Evolutionary conservation across 202 grass and related monocot species (phyloP), one percentile per base, ranked within the genome.

Genomic region (Musa balbisiana): DNA sequence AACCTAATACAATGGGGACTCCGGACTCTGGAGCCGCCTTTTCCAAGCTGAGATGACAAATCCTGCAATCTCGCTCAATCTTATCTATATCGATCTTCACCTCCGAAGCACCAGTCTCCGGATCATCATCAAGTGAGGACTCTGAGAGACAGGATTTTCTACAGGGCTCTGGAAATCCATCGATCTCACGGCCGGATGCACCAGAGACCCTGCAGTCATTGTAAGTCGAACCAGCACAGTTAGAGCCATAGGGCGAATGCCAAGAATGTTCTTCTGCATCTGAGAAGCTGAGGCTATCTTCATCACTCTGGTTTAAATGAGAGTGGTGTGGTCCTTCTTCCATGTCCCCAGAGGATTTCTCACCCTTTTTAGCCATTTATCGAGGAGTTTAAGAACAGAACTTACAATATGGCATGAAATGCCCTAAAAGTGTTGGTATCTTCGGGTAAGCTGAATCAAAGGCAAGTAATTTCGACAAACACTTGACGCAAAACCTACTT

Each of bases 31-130:
- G 54, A 43, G 73, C 53, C 1, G 16, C 8, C 25, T 6, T 62
- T 27, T 75, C 73, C 54, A 75, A 75, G 29, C 73, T 75, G 54
- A 75, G 73, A 75, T 75, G 55, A 75, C 73, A 75, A 59, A 75
- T 75, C 25, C 73, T 60, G 54, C 73, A 75, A 60, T 75, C 55
- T 43, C 25, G 16, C 53, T 75, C 73, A 22, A 13, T 55, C 52
- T 75, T 60, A 49, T 49, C 26, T 4, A 59, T 8, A 6, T 49
- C 43, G 9, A 75, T 20, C 16, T 75, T 75, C n/a, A 75, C 55
- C 24, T 75, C 73, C 4, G 73, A 33, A 49, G 27, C 29, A 2
- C 73, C 54, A 43, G 9, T 75, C 54, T 62, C 73, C 11, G 67
- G 43, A 51, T 70, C 67, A 17, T 43, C 33, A 50, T 70, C 67